Evolutionary conservation across 345 rosid species (phyloP).

Genomic region (Lumnitzera racemosa): DNA sequence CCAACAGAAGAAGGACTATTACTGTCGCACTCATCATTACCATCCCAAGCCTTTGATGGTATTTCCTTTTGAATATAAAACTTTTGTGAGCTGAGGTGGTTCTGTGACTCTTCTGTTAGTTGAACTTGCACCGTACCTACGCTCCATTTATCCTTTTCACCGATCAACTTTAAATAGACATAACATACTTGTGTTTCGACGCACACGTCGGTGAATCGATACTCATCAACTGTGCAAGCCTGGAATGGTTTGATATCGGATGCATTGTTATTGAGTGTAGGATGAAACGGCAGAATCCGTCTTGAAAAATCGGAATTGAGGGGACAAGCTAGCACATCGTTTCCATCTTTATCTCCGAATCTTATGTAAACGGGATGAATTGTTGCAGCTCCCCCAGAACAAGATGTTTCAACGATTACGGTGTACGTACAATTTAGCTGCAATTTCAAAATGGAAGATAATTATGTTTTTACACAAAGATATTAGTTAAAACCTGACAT

Average conservation of each 20-base stretch:
- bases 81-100: constrained; percentile 24
- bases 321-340: constrained; percentile 28
- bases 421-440: constrained; percentile 36
- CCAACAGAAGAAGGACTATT: constrained; percentile 20
- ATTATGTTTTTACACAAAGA: no score
- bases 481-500: no score
- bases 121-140: constrained; percentile 37
- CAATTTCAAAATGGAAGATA: neutral
- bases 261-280: constrained; percentile 24
- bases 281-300: constrained; percentile 34
- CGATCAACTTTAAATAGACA: constrained; percentile 29
- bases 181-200: constrained; percentile 35
- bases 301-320: constrained; percentile 30
- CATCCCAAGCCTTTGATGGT: constrained; percentile 45
- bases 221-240: constrained; percentile 42
- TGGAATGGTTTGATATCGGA: constrained; percentile 30
- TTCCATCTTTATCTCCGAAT: constrained; percentile 37
- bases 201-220: constrained; percentile 28
- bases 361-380: constrained; percentile 32
- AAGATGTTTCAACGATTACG: constrained; percentile 41
- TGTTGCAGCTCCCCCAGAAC: constrained; percentile 36
- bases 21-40: constrained; percentile 34
- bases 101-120: constrained; percentile 14
- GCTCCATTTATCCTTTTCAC: constrained; percentile 39
- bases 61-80: constrained; percentile 33